Evolutionary conservation across 2,329 filamentous ascomycete species (phyloP).

Genomic region (Trichophyton verrucosum): DNA sequence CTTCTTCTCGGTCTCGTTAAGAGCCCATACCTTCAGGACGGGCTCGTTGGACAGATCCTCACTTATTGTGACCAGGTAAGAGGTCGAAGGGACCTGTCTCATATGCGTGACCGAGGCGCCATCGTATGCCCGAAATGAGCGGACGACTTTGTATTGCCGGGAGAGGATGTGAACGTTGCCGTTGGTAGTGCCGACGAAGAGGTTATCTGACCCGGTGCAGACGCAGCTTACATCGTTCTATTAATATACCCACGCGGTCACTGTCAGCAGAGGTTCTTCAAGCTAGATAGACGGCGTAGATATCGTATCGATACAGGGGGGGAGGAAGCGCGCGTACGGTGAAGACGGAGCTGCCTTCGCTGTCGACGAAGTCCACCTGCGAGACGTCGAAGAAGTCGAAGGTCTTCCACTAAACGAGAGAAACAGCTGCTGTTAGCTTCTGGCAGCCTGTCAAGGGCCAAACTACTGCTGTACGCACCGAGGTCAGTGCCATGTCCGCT

Average conservation of each 20-base stretch:
- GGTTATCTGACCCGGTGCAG: constrained; percentile 73
- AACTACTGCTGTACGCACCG: constrained; percentile 19
- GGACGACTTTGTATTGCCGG: constrained; percentile 71
- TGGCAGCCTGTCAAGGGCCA: background rate
- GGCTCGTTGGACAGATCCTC: constrained; percentile 85
- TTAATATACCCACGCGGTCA: constrained; percentile 5
- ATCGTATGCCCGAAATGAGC: constrained; percentile 79
- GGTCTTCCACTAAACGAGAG: constrained; percentile 70
- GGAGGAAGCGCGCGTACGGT: constrained; percentile 44
- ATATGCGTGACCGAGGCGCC: constrained; percentile 68
- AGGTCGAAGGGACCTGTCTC: constrained; percentile 79
- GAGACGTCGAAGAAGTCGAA: constrained; percentile 99
- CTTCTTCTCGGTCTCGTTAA: constrained; percentile 90
- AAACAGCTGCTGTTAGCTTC: background rate
- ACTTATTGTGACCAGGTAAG: constrained; percentile 64
- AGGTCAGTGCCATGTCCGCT: constrained; percentile 33
- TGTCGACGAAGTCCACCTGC: constrained; percentile 65
- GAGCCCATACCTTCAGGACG: constrained; percentile 89
- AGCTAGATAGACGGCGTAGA: background rate
- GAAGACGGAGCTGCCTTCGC: constrained; percentile 67
- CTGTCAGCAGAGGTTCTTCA: background rate
- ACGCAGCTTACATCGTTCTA: constrained; percentile 64
- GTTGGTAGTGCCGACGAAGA: constrained; percentile 78
- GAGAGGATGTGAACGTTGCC: constrained; percentile 81
- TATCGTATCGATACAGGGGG: background rate